Conservation (phyloP, 2,329 filamentous ascomycete species). For the Ceratocystis cacaofunesta region DNA sequence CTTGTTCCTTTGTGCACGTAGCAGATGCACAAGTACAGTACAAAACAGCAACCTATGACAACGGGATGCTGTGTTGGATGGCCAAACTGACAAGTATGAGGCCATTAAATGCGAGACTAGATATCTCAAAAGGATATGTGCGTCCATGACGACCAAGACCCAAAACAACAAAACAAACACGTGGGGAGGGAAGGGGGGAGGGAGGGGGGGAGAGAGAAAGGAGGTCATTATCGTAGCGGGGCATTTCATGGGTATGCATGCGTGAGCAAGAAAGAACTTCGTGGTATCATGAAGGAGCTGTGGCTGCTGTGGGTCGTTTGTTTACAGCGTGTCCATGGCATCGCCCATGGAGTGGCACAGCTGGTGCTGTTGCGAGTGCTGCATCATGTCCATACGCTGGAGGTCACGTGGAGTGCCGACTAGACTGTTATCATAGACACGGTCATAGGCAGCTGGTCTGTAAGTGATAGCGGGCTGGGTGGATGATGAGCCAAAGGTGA, state of each 20-base stretch:
- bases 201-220: not conserved
- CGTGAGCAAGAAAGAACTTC: not conserved
- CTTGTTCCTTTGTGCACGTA: not conserved
- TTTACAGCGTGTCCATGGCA: slow-evolving; percentile 9
- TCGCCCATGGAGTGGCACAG: not conserved
- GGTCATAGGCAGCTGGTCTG: slow-evolving; percentile 17
- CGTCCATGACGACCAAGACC: not conserved
- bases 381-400: slow-evolving; percentile 12
- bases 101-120: not conserved
- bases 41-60: not conserved
- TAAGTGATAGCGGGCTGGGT: slow-evolving; percentile 11
- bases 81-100: not conserved
- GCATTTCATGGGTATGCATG: not conserved
- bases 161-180: not conserved
- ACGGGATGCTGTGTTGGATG: not conserved
- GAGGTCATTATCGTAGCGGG: not conserved
- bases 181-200: not conserved
- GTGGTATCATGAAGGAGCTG: not conserved
- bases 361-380: not conserved
- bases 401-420: not conserved
- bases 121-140: slow-evolving; percentile 3
- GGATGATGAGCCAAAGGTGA: slow-evolving; percentile 24
- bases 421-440: slow-evolving; percentile 6
- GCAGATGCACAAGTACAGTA: not conserved
- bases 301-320: not conserved